Base-by-base conservation (phyloP, 2,329 filamentous ascomycete genomes). In the Botryotinia calthae region DNA sequence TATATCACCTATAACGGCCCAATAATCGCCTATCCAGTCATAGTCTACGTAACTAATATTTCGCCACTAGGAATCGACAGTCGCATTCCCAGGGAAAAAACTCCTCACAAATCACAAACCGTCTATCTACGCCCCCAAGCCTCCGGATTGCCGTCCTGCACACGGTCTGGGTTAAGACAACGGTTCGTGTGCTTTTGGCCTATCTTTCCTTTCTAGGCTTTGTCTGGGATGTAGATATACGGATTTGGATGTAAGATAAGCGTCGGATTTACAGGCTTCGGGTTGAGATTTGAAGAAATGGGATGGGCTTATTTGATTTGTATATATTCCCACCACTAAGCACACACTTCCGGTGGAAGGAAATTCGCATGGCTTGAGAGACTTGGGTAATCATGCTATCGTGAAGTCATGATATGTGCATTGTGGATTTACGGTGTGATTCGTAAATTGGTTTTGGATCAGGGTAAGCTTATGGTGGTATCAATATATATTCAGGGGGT, bases 31-130 rank as follows among this genome's bases (percentile, higher is more conserved):
- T 58, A 58, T 34, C 8, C 28, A 22, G 18, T 63, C 40, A 22
- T 22, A 44, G 25, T 63, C 14, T 4, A 20, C 16, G 8, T 34
- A 40, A 9, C 12, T 40, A 42, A 12, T 7, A 16, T 6, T 42
- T 42, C 59, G 51, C 51, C 51, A 56, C 59, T 42, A 25, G 18
- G 9, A 51, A 63, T 44, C 14, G 7, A 28, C 37, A 12, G 14
- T 22, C 20, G 40, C 40, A 64, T 31, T 10, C 40, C n/a, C 7
- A 48, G 18, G 63, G 20, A 20, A 54, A 14, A 56, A 5, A 18
- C 25, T 40, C 31, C 68, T 70, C 68, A 70, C 68, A 70, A 70
- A 63, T 63, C 68, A 63, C 14, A 70, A 54, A 51, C 42, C 58
- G 58, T 44, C 56, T 37, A 70, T 70, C 68, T 70, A n/a, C 42